Evolutionary conservation across 176 grass and related monocot genomes (phyloP).

Genomic region (Canna indica): DNA sequence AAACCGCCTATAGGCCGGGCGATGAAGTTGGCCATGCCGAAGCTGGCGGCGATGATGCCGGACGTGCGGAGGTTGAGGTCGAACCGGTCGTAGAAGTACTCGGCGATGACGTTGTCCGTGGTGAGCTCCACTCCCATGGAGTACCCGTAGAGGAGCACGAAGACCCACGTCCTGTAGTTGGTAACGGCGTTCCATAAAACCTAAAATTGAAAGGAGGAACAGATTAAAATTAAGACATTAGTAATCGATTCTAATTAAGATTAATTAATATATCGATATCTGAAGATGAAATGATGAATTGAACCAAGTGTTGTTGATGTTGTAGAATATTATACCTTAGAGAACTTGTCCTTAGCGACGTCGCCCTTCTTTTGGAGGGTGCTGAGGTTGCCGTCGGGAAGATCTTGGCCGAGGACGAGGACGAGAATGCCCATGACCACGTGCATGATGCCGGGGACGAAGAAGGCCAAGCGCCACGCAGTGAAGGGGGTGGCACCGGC

Average conservation of each 20-base stretch:
- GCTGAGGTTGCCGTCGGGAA: slow-evolving; percentile 67
- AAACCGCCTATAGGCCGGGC: slow-evolving; percentile 51
- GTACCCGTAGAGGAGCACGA: slow-evolving; percentile 85
- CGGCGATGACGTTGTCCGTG: slow-evolving; percentile 85
- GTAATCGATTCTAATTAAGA: not conserved
- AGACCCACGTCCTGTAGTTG: slow-evolving; percentile 87
- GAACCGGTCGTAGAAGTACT: slow-evolving; percentile 76
- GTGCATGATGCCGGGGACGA: slow-evolving; percentile 56
- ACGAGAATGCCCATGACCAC: slow-evolving; percentile 53
- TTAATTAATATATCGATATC: too few relatives aligned
- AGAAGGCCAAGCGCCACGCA: slow-evolving; percentile 74
- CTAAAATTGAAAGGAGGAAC: slow-evolving; percentile 7
- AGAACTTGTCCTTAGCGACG: slow-evolving; percentile 58
- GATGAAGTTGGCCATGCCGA: slow-evolving; percentile 82
- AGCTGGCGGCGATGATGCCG: slow-evolving; percentile 71
- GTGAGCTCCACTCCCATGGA: slow-evolving; percentile 88
- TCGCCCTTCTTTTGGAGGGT: slow-evolving; percentile 52
- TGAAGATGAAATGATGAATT: too few relatives aligned
- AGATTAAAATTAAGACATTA: not conserved
- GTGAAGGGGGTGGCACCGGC: slow-evolving; percentile 40
- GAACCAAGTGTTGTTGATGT: too few relatives aligned
- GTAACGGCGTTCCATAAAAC: slow-evolving; percentile 45
- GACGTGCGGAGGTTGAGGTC: slow-evolving; percentile 59
- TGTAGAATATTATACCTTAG: slow-evolving; percentile 44
- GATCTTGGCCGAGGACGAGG: slow-evolving; percentile 65